Evolutionary conservation across 2,329 filamentous ascomycete species (phyloP).

Genomic region (Fusarium foetens): DNA sequence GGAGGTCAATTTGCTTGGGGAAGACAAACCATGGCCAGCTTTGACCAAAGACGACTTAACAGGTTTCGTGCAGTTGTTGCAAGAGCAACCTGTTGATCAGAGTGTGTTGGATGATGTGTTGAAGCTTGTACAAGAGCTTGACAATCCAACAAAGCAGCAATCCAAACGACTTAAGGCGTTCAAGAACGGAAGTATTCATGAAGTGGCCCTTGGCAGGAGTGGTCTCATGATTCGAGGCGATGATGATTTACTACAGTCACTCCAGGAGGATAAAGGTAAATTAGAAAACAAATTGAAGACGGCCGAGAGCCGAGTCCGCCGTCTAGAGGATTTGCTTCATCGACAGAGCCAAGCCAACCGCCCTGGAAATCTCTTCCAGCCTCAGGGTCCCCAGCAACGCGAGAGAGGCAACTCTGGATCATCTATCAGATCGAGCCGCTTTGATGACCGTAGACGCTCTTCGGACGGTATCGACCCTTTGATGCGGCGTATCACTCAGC

Average conservation of each 20-base stretch:
- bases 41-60: constrained; percentile 81
- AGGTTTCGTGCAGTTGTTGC: constrained; percentile 74
- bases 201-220: constrained; percentile 86
- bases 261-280: constrained; percentile 86
- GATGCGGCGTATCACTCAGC: constrained; percentile 62
- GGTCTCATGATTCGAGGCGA: constrained; percentile 88
- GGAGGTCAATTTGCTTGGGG: constrained; percentile 85
- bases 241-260: constrained; percentile 78
- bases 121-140: constrained; percentile 81
- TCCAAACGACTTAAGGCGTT: constrained; percentile 90
- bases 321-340: constrained; percentile 91
- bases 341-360: constrained; percentile 74
- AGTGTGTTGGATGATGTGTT: constrained; percentile 76
- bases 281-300: constrained; percentile 79
- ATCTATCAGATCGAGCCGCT: constrained; percentile 58
- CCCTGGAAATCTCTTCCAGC: constrained; percentile 66
- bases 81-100: constrained; percentile 71
- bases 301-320: constrained; percentile 89
- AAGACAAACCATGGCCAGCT: constrained; percentile 81
- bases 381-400: constrained; percentile 57
- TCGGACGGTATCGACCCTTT: constrained; percentile 60
- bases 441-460: constrained; percentile 58
- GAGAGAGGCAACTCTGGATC: constrained; percentile 62
- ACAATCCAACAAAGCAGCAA: constrained; percentile 85
- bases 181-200: constrained; percentile 95